phyloP scores from a whole-genome alignment of 2,329 filamentous ascomycete genomes.

The Talaromyces sp. region DNA sequence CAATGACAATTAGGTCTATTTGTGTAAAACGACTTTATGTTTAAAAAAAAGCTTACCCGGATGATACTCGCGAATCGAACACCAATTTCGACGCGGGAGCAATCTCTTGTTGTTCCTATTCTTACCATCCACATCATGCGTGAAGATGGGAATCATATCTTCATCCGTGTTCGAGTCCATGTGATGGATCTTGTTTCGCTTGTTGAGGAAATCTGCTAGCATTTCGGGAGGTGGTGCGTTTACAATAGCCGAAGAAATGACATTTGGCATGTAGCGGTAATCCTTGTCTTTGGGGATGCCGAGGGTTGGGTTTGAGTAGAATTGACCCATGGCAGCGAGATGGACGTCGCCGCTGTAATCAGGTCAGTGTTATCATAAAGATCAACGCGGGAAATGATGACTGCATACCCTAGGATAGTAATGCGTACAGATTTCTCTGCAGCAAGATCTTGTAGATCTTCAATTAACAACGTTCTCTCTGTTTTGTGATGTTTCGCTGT shows the following conservation, averaged over 20 bases:
- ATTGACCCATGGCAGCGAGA: constrained; percentile 85
- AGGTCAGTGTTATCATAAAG: constrained; percentile 12
- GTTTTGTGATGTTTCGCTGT: constrained; percentile 91
- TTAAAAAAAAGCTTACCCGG: constrained; percentile 53
- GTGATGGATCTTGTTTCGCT: constrained; percentile 73
- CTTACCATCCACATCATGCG: constrained; percentile 82
- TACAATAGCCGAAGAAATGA: constrained; percentile 90
- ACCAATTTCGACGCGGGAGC: constrained; percentile 91
- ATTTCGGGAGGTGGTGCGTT: constrained; percentile 85
- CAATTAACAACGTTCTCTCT: constrained; percentile 80
- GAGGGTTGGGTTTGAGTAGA: constrained; percentile 86
- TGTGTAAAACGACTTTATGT: too few relatives aligned
- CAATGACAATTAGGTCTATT: constrained; percentile 41
- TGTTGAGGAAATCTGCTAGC: constrained; percentile 88
- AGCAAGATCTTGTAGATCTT: constrained; percentile 88
- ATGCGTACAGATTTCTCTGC: constrained; percentile 88
- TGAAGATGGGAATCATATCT: constrained; percentile 92
- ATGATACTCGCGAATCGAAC: constrained; percentile 79
- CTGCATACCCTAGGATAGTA: constrained; percentile 70
- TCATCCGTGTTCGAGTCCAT: constrained; percentile 75
- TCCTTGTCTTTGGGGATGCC: constrained; percentile 82
- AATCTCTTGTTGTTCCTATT: constrained; percentile 86
- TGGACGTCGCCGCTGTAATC: constrained; percentile 77
- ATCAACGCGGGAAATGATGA: background rate
- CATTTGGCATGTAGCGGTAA: constrained; percentile 93